Evolutionary conservation across 495 filamentous ascomycete genomes (phyloP).

Genomic region (Bacidia gigantensis): DNA sequence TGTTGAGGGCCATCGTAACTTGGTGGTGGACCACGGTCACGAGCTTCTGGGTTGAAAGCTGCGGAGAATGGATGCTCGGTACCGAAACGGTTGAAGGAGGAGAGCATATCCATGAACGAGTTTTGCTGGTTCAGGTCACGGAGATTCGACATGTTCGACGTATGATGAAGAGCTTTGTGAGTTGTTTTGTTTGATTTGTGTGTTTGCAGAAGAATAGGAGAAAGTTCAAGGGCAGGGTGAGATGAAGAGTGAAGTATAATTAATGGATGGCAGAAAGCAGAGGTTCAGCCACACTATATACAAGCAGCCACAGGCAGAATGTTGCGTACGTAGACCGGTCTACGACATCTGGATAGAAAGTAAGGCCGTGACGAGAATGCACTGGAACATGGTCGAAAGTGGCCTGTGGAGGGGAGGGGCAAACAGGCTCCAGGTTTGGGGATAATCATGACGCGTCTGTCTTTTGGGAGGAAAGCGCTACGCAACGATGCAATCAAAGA

Average conservation of each 20-base stretch:
- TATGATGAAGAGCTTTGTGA: neutral
- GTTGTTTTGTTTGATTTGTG: neutral
- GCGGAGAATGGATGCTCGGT: constrained; percentile 28
- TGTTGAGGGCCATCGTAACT: neutral
- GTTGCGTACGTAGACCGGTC: constrained; percentile 12
- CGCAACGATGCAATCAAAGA: neutral
- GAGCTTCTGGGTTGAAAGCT: constrained; percentile 18
- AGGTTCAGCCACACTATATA: constrained; percentile 17
- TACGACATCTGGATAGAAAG: neutral
- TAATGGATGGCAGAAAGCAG: no score
- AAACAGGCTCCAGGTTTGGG: neutral
- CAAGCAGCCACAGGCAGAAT: constrained; percentile 15
- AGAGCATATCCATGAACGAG: constrained; percentile 26
- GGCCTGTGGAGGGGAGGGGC: neutral
- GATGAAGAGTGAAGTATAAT: no score
- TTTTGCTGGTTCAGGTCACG: constrained; percentile 26
- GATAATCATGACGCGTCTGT: constrained; percentile 2
- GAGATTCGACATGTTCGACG: constrained; percentile 13
- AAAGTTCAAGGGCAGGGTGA: no score
- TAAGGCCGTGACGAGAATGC: neutral
- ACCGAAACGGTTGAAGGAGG: constrained; percentile 19
- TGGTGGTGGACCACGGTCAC: constrained; percentile 9
- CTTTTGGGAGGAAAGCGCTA: neutral
- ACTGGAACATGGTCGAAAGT: constrained; percentile 9
- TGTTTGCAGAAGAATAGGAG: no score